Conservation (phyloP, 352 stramenopile species). For the Blastocystis sp. region DNA sequence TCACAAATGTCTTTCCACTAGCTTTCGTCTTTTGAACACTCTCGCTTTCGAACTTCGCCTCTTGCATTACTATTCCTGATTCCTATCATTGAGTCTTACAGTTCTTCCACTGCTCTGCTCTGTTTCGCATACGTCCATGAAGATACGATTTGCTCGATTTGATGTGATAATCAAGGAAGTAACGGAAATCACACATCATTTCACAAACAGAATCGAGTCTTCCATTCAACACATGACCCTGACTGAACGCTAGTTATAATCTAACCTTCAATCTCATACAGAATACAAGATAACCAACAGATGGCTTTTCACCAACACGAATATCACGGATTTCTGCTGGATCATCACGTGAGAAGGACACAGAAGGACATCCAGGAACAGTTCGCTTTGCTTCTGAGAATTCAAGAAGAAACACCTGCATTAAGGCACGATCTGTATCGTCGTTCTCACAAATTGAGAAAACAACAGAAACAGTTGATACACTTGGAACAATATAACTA, state of each 20-base stretch:
- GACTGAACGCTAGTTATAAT: conserved; percentile 1
- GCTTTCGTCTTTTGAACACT: conserved; percentile 17
- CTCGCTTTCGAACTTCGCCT: conserved; percentile 7
- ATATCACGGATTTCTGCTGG: conserved; percentile 5
- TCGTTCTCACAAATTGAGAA: conserved; percentile 44
- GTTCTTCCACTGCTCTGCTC: conserved; percentile 44
- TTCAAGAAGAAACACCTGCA: conserved; percentile 52
- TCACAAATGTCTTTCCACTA: conserved; percentile 50
- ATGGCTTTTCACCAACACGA: conserved; percentile 21
- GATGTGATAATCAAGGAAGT: conserved; percentile 45
- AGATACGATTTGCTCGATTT: conserved; percentile 46
- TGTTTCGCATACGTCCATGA: conserved; percentile 41
- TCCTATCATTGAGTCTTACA: neutral
- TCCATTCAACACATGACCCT: neutral
- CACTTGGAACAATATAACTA: conserved; percentile 32
- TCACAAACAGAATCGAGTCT: neutral
- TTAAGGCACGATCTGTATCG: conserved; percentile 32
- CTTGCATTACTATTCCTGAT: conserved; percentile 16
- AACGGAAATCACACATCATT: conserved; percentile 20
- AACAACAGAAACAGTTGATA: conserved; percentile 22
- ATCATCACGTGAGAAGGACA: conserved; percentile 19
- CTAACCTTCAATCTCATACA: neutral
- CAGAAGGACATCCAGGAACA: conserved; percentile 9
- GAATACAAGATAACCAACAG: conserved; percentile 18
- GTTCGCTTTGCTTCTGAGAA: conserved; percentile 46